Evolutionary conservation across 768 basidiomycete genomes (phyloP), one percentile per base, ranked within the genome.

Genomic region (Tylopilus felleus): DNA sequence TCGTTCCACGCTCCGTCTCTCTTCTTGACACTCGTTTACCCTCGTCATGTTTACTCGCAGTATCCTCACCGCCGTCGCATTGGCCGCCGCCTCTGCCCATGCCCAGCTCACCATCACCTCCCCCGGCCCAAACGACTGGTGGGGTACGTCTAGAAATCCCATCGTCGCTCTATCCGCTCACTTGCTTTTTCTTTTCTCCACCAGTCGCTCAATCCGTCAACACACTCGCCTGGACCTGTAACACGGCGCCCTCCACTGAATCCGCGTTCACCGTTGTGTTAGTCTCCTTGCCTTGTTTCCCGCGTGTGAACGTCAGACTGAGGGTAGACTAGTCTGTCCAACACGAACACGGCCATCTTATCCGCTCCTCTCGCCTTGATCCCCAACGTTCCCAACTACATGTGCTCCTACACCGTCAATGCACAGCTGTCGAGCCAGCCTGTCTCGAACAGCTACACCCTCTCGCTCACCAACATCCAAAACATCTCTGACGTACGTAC

Each of bases 201-300:
- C 5, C 60, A 88, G 86, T 88, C 52, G 76, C 80, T 10, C 57
- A 74, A 49, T 80, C 82, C 9, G 22, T 45, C n/a, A 88, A 88
- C 66, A 75, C 73, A n/a, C 61, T 88, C 40, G 60, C 68, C 3
- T 88, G 86, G 86, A 73, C 72, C 3, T 88, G 86, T 70, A 41
- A 75, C 4, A 63, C 73, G 28, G 67, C 75, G 12, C 60, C 73
- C 14, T 63, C 33, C 14, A 14, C 35, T 16, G 16, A 69, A 43
- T 27, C 56, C 5, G 66, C 66, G 5, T 88, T 80, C 60, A 85
- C 79, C 9, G 69, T 86, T 45, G 65, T 59, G 83, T 77, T 36
- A 23, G 54, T 51, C 36, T 14, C 25, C 31, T 10, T 23, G 6
- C 23, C n/a, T 22, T 39, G 23, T 49, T 52, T 43, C 28, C 36